Base-by-base conservation (phyloP, 225 moss, liverwort and hornwort genomes). In the Polytrichum formosum region DNA sequence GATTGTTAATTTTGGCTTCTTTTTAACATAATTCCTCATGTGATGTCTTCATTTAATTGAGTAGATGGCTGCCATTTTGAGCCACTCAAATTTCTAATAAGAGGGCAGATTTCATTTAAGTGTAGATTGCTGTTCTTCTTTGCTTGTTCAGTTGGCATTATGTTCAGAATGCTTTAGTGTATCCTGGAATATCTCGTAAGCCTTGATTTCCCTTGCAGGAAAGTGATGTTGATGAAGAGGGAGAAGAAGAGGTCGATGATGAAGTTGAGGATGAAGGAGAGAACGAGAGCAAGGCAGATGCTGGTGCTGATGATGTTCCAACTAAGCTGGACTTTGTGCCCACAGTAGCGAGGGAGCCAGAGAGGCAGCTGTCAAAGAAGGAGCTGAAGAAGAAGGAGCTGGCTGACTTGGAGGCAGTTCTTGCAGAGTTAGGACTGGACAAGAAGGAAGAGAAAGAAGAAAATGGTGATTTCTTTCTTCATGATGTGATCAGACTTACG, bases 311-410 rank as follows among this genome's bases (percentile, higher is more conserved):
- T 59, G 83, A 83, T 69, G 72, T 33, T 21, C 67, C 65, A 37
- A 71, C 72, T 5, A 88, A 88, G 71, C 60, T 76, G 26, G 83
- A 76, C 55, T 46, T 53, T 73, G 35, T 71, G 18, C 72, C 81
- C 76, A 62, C 70, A 64, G 78, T 78, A 37, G 71, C 56, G 70
- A 88, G 85, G 76, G 88, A 88, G 81, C 83, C 88, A 61, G 88
- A 88, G 80, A 78, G 88, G 59, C 85, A 85, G 75, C 85, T 88
- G 19, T 88, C 88, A 17, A 88, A 88, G 85, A 88, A 85, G 70
- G 85, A 88, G 65, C 64, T 88, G 68, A 88, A 88, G 19, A 88
- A 88, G 78, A 88, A 88, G 72, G 88, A 85, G 68, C 55, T 88
- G 67, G 85, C 85, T 16, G 88, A 83, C 68, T 78, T 88, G 74